Evolutionary conservation across 2,329 filamentous ascomycete species (phyloP), one percentile per base, ranked within the genome.

Genomic region (Diaporthe sp.): DNA sequence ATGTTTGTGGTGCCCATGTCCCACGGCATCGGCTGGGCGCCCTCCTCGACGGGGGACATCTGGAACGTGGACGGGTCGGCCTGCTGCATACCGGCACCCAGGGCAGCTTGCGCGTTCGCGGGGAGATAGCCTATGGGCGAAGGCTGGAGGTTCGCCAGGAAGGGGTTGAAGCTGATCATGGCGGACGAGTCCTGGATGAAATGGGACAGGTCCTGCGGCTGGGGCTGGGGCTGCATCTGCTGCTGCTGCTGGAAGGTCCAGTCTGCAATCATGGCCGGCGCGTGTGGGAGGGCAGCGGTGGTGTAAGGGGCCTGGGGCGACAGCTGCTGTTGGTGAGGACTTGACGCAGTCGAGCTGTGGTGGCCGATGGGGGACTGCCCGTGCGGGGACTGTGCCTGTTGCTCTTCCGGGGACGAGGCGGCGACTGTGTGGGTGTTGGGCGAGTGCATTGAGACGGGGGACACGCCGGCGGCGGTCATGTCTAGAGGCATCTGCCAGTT

Each of bases 101-200:
- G 86, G 53, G 91, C 87, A 46, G 90, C 89, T 80, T 94, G 93
- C 10, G 91, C 90, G 10, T 92, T 87, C 81, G 87, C 87, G 73
- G 88, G 92, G 77, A 89, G 87, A 83, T 93, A 93, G 77, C 91
- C 91, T 75, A 92, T 87, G 46, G 89, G 84, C 74, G 86, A 88
- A 76, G 89, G 87, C 81, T 89, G 90, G 81, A 89, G 91, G 78
- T 83, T 85, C 57, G 87, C 79, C 62, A 86, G 82, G 79, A 89
- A 91, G 12, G 88, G 83, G 79, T 88, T 88, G 82, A 90, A 91
- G 78, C 83, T 88, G 79, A 91, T 87, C 77, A 92, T 83, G 7
- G 89, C 85, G 28, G 75, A 75, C 53, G 88, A 86, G 77, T 92
- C 90, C 80, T 90, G 91, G 72, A 92, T 87, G 79, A 88, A 91